These are phyloP conservation scores for Strigomonas galati DNA, from an alignment of 208 protist genomes.

Conservation along the genomic window DNA sequence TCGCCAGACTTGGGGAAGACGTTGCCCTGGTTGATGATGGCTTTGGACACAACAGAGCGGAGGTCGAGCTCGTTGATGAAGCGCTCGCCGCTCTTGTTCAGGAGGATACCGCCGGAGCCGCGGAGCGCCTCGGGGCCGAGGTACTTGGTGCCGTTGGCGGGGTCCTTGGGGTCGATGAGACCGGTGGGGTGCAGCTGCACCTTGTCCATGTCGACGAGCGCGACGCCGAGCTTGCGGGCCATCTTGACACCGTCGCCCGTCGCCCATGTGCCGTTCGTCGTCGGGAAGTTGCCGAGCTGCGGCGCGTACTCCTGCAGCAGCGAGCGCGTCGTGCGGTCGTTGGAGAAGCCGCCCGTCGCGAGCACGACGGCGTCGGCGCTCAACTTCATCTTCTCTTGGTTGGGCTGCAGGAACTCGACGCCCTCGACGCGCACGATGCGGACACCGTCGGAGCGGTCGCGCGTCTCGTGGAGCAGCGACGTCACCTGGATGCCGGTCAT, in stretches of 20 bases:
- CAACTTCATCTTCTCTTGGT: conserved; percentile 22
- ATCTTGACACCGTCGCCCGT: conserved; percentile 84
- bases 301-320: conserved; percentile 83
- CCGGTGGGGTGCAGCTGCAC: conserved; percentile 95
- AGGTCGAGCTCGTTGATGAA: conserved; percentile 95
- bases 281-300: conserved; percentile 65
- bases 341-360: conserved; percentile 86
- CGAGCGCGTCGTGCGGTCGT: conserved; percentile 46
- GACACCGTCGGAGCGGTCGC: conserved; percentile 33
- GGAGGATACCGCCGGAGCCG: conserved; percentile 91
- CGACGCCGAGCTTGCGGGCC: conserved; percentile 50
- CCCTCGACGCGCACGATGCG: conserved; percentile 41
- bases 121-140: conserved; percentile 95
- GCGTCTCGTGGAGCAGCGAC: conserved; percentile 23
- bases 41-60: conserved; percentile 87
- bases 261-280: conserved; percentile 88
- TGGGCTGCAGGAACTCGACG: conserved; percentile 28
- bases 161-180: conserved; percentile 91
- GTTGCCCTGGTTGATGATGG: conserved; percentile 64
- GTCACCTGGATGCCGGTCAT: conserved; percentile 53
- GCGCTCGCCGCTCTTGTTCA: conserved; percentile 86
- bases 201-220: conserved; percentile 90
- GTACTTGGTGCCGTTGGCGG: conserved; percentile 79
- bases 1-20: conserved; percentile 47
- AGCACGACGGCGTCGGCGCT: conserved; percentile 65